Conservation (phyloP, 306 rosid genomes). For the Prunus dulcis region DNA sequence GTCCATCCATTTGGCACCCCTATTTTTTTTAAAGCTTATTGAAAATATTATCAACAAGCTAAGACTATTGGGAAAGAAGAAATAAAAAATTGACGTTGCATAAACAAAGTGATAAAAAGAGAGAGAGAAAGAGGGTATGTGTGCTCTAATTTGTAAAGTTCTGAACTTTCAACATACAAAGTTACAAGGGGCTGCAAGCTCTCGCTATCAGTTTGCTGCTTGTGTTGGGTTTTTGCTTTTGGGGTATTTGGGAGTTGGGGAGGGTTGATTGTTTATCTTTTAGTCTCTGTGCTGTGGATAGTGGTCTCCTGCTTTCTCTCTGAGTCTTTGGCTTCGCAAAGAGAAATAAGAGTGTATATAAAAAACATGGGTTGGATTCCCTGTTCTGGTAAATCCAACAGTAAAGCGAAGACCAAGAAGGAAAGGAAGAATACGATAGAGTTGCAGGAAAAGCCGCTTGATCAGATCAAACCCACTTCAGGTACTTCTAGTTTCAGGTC, state of each 20-base stretch:
- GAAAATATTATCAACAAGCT: not conserved
- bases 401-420: slow-evolving; percentile 46
- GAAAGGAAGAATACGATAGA: slow-evolving; percentile 48
- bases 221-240: slow-evolving; percentile 30
- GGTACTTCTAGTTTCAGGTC: slow-evolving; percentile 34
- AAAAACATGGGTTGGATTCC: slow-evolving; percentile 82
- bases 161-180: not conserved
- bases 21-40: not conserved
- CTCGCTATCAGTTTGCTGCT: slow-evolving; percentile 24
- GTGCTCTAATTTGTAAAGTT: not conserved
- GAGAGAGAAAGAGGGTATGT: not conserved
- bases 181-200: slow-evolving; percentile 15
- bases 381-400: slow-evolving; percentile 65
- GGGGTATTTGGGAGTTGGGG: slow-evolving; percentile 13
- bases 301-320: not conserved
- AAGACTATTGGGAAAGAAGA: not conserved
- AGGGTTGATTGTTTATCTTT: slow-evolving; percentile 20
- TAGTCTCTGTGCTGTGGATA: slow-evolving; percentile 14
- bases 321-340: not conserved
- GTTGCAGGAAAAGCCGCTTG: slow-evolving; percentile 37
- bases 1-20: not conserved
- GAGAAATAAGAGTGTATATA: not conserved
- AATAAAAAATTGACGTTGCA: not conserved
- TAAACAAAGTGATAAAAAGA: not conserved
- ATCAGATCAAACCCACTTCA: slow-evolving; percentile 53